Conservation (phyloP, 768 basidiomycete species). For the Jaapia argillacea region DNA sequence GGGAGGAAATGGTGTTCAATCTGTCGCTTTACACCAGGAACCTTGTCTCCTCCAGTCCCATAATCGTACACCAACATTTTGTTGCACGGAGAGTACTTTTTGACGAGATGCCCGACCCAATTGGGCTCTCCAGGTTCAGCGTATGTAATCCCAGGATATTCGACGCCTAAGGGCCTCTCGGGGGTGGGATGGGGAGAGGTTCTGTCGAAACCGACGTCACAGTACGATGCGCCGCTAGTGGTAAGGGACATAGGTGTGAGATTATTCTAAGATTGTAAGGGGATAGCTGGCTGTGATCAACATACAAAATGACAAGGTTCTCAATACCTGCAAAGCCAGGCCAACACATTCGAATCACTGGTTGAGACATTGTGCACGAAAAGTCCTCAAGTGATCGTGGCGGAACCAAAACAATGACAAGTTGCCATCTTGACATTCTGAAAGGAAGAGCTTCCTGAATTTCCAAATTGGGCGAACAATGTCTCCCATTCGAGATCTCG, state of each 20-base stretch:
- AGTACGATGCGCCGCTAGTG: constrained; percentile 54
- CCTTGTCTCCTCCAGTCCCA: constrained; percentile 41
- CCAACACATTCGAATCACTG: too few relatives aligned
- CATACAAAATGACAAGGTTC: constrained; percentile 45
- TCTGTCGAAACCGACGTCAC: constrained; percentile 23
- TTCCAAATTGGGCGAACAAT: too few relatives aligned
- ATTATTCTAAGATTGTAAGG: background rate
- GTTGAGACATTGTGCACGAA: too few relatives aligned
- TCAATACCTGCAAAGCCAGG: constrained; percentile 30
- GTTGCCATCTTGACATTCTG: too few relatives aligned
- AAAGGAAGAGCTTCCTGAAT: too few relatives aligned
- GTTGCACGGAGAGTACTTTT: constrained; percentile 18
- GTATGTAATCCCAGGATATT: constrained; percentile 39
- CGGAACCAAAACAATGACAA: too few relatives aligned
- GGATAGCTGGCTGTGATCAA: background rate
- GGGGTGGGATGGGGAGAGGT: constrained; percentile 10
- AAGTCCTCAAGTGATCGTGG: too few relatives aligned
- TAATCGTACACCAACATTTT: constrained; percentile 47
- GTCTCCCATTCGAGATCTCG: too few relatives aligned
- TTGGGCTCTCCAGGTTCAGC: constrained; percentile 39
- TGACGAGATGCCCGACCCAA: constrained; percentile 55
- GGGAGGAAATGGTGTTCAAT: constrained; percentile 29
- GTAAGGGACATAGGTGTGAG: too few relatives aligned
- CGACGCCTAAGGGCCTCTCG: constrained; percentile 38
- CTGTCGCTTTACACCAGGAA: constrained; percentile 31